A percentile compares a stretch with the other conserved stretches of the same genome.
These are phyloP conservation scores for Urostyla sp. DNA, from an alignment of 73 alveolate genomes.

Conservation along the genomic window DNA sequence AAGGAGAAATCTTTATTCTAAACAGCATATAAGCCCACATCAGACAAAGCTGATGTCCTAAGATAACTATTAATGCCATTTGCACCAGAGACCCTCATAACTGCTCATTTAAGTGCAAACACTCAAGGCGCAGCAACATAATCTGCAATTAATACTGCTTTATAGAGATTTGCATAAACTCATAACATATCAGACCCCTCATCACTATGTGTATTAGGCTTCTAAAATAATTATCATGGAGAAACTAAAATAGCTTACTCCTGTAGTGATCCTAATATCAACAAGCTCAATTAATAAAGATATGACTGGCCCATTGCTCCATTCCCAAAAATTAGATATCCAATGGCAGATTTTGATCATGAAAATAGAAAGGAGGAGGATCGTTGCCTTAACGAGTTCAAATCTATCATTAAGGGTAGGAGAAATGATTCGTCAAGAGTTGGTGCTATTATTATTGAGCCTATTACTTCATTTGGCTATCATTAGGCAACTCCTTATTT, in stretches of 20 bases:
- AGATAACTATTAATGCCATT: slow-evolving; percentile 60
- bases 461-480: slow-evolving; percentile 56
- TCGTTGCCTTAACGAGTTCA: slow-evolving; percentile 54
- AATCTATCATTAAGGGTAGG: slow-evolving; percentile 28
- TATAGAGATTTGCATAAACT: slow-evolving; percentile 27
- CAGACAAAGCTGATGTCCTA: slow-evolving; percentile 57
- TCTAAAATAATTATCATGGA: slow-evolving; percentile 66
- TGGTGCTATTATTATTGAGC: slow-evolving; percentile 78
- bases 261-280: slow-evolving; percentile 36
- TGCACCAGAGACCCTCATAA: slow-evolving; percentile 64
- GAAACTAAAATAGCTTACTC: slow-evolving; percentile 53
- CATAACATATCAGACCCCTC: slow-evolving; percentile 37
- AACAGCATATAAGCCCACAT: no score
- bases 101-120: slow-evolving; percentile 57
- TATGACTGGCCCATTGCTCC: slow-evolving; percentile 66
- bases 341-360: slow-evolving; percentile 43
- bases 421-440: slow-evolving; percentile 51
- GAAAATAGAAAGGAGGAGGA: slow-evolving; percentile 71
- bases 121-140: slow-evolving; percentile 62
- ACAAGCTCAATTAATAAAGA: slow-evolving; percentile 18
- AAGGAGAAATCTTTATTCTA: no score
- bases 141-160: slow-evolving; percentile 64
- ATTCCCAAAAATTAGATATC: slow-evolving; percentile 67
- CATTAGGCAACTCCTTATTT: slow-evolving; percentile 64
- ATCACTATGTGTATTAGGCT: slow-evolving; percentile 46